Percentiles rank a stretch among this genome's conserved stretches.
Conservation (phyloP, 768 basidiomycete genomes). For the Coprinellus micaceus region DNA sequence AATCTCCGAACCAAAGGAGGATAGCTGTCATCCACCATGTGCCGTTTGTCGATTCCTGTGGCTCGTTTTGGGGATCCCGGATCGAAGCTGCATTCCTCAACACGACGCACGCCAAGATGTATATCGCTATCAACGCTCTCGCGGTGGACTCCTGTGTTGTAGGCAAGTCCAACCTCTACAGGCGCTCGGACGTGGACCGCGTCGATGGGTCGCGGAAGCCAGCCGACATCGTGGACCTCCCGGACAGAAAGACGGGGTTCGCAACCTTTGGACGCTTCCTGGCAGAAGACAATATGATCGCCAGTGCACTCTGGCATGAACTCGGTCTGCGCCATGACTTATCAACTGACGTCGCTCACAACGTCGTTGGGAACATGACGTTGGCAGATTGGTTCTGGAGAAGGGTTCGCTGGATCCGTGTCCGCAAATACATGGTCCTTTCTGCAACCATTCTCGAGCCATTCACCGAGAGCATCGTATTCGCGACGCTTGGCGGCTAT, state of each 20-base stretch:
- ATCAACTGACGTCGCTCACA: conserved; percentile 86
- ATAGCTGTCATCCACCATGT: conserved; percentile 94
- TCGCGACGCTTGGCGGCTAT: conserved; percentile 60
- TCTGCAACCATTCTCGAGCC: conserved; percentile 87
- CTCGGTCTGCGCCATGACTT: conserved; percentile 83
- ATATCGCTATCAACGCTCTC: conserved; percentile 86
- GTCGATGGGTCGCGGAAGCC: conserved; percentile 66
- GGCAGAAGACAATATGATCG: conserved; percentile 99
- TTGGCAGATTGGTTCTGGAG: conserved; percentile 83
- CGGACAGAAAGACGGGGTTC: conserved; percentile 46
- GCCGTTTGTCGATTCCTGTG: conserved; percentile 78
- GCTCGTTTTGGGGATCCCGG: conserved; percentile 68
- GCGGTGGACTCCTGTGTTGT: conserved; percentile 94
- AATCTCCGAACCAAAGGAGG: conserved; percentile 34
- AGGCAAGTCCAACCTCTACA: conserved; percentile 94
- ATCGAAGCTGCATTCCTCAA: conserved; percentile 95
- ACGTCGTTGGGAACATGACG: conserved; percentile 86
- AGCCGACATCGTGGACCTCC: conserved; percentile 22
- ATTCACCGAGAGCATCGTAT: conserved; percentile 81
- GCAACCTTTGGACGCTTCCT: conserved; percentile 82
- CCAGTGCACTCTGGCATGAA: conserved; percentile 88
- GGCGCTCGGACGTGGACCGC: conserved; percentile 80
- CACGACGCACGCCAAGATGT: conserved; percentile 98
- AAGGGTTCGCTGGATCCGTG: conserved; percentile 94
- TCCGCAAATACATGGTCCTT: conserved; percentile 90